Percentiles rank a stretch among this genome's conserved stretches.
Conservation (phyloP, 2,329 filamentous ascomycete genomes). For the Parafenestella ontariensis region DNA sequence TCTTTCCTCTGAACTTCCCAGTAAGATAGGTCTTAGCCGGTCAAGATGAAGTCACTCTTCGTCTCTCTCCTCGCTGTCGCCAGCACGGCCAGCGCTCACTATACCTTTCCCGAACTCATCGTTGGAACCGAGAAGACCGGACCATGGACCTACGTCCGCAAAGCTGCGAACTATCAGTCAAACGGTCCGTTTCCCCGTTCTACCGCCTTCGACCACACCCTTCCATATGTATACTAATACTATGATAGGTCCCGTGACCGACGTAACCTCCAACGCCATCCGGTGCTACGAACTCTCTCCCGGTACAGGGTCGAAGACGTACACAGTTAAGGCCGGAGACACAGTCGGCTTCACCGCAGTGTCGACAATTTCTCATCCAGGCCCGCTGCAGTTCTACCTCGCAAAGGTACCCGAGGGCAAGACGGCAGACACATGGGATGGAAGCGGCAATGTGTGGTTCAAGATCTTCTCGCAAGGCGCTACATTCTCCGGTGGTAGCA, state of each 20-base stretch:
- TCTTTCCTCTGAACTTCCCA: not conserved
- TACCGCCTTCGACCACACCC: not conserved
- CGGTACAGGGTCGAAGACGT: conserved; percentile 19
- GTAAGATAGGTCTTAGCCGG: not conserved
- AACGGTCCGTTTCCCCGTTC: conserved; percentile 28
- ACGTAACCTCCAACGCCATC: conserved; percentile 39
- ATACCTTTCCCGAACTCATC: conserved; percentile 43
- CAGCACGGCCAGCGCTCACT: conserved; percentile 38
- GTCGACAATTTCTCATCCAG: conserved; percentile 43
- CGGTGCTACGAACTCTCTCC: conserved; percentile 44
- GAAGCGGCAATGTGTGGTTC: conserved; percentile 46
- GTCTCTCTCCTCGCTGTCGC: conserved; percentile 26
- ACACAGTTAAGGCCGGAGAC: conserved; percentile 38
- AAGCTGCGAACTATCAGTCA: conserved; percentile 45
- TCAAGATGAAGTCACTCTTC: conserved; percentile 40
- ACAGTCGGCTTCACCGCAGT: conserved; percentile 42
- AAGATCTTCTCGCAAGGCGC: conserved; percentile 43
- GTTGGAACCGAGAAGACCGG: conserved; percentile 27
- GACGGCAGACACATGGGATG: conserved; percentile 39
- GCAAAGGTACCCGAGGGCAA: conserved; percentile 44
- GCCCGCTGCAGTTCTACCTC: conserved; percentile 49
- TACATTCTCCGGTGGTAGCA: conserved; percentile 20
- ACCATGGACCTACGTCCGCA: conserved; percentile 46
- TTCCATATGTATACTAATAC: not conserved
- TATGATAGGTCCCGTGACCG: conserved; percentile 24